These are phyloP conservation scores for Arthonia radiata DNA, from an alignment of 495 filamentous ascomycete species.

Conservation along the genomic window DNA sequence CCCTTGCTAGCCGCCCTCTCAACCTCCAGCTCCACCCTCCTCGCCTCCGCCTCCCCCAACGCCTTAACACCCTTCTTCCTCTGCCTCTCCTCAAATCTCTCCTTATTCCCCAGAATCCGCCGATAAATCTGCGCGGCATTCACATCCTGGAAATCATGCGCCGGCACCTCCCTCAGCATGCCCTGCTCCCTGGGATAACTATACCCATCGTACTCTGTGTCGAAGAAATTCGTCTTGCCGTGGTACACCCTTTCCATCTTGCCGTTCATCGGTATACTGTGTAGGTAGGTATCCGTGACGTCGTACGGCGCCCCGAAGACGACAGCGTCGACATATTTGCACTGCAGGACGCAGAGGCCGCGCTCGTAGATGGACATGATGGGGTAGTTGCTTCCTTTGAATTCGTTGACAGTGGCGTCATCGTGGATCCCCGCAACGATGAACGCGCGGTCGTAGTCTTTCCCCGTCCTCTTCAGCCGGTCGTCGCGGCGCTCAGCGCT, in stretches of 20 bases:
- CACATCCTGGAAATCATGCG: constrained; percentile 59
- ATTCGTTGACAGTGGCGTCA: constrained; percentile 77
- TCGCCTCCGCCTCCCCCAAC: constrained; percentile 36
- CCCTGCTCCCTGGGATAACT: constrained; percentile 7
- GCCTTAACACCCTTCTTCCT: constrained; percentile 67
- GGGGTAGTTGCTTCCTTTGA: constrained; percentile 93
- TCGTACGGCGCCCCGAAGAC: constrained; percentile 76
- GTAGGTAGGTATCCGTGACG: constrained; percentile 51
- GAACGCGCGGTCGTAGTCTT: constrained; percentile 58
- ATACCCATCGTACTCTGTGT: constrained; percentile 36
- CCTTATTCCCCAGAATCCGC: constrained; percentile 61
- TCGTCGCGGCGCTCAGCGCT: constrained; percentile 31
- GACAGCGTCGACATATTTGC: constrained; percentile 74
- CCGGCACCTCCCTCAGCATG: constrained; percentile 15
- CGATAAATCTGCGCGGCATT: constrained; percentile 84
- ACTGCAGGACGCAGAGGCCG: constrained; percentile 84
- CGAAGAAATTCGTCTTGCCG: constrained; percentile 70
- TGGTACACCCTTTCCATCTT: constrained; percentile 66
- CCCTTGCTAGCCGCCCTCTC: too few relatives aligned
- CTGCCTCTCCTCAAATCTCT: constrained; percentile 75
- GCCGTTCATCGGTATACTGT: constrained; percentile 46
- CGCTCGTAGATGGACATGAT: constrained; percentile 99
- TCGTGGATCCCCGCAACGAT: constrained; percentile 83
- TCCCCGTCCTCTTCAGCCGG: constrained; percentile 30
- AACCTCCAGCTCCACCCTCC: constrained; percentile 21